Evolutionary conservation across 495 filamentous ascomycete genomes (phyloP), one percentile per base, ranked within the genome.

Genomic region (Podospora bellae-mahoneyi): DNA sequence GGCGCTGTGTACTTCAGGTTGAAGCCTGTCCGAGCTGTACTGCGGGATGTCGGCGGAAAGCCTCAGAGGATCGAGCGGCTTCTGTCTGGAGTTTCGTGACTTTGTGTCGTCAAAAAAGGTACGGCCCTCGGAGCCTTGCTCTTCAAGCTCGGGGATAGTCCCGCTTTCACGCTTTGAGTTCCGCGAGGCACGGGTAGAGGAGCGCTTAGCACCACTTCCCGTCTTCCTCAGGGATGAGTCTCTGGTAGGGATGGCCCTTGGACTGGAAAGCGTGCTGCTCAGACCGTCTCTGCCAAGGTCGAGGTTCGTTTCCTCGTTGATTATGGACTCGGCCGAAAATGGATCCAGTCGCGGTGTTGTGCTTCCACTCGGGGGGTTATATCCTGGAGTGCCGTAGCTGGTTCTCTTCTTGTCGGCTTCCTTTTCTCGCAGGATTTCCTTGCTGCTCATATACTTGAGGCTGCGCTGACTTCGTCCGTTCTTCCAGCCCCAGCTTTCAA

Each of bases 171-270:
- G 76, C 73, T 72, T 80, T 16, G 80, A 76, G 10, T 63, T 77
- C 62, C 77, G 77, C 3, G 77, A 79, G 0, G 78, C 74, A 64
- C 78, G 75, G 13, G 75, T 75, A 1, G 81, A 82, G 0, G 80
- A 78, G 66, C 81, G 68, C 73, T 77, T 83, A 19, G 74, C 74
- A 65, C 68, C 77, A 6, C 73, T 68, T 13, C 78, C 77, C 1
- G 81, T 83, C 69, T 90, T 90, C 55, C 89, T 81, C 54, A 92
- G 73, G 6, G 89, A 91, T 1, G 89, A 92, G 61, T 91, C 89
- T 64, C 89, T 82, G 4, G 84, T 81, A 5, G 90, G 90, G 60
- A 92, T 90, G 10, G 84, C 77, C 69, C 76, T 84, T 61, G 78
- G 73, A 61, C 68, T 72, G 5, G 72, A 67, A 2, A 71, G 39